phyloP scores from a whole-genome alignment of 257 asterid genomes.

The Henckelia pumila region DNA sequence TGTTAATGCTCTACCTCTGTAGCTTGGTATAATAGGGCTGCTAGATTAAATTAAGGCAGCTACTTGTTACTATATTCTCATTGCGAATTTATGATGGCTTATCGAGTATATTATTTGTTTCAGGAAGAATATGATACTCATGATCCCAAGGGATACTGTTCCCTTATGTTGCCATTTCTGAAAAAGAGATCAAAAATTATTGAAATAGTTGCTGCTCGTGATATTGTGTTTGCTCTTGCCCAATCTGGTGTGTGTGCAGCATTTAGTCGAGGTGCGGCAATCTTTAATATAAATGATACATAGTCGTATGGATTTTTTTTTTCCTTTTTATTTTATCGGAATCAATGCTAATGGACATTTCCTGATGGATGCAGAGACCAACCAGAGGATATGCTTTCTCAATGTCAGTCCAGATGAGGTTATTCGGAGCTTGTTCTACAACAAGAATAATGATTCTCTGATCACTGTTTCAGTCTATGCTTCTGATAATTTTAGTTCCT shows the following conservation, averaged over 20 bases:
- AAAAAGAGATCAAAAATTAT: slow-evolving; percentile 89
- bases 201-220: slow-evolving; percentile 98
- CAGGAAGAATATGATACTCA: slow-evolving; percentile 99
- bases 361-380: slow-evolving; percentile 66
- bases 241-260: slow-evolving; percentile 99
- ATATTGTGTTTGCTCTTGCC: slow-evolving; percentile 97
- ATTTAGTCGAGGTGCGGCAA: slow-evolving; percentile 80
- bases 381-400: slow-evolving; percentile 93
- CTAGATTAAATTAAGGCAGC: neutral
- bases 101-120: slow-evolving; percentile 7
- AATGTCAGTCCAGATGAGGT: slow-evolving; percentile 97
- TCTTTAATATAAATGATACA: neutral
- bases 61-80: neutral
- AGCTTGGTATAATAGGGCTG: neutral
- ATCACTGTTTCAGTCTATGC: slow-evolving; percentile 98
- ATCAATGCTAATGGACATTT: slow-evolving; percentile 22
- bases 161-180: slow-evolving; percentile 73
- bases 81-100: slow-evolving; percentile 4
- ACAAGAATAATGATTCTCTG: slow-evolving; percentile 94
- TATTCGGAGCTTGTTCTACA: slow-evolving; percentile 93
- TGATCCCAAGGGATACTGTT: slow-evolving; percentile 84
- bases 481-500: slow-evolving; percentile 89
- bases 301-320: neutral
- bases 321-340: slow-evolving; percentile 4
- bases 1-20: neutral